Evolutionary conservation across 2,329 filamentous ascomycete genomes (phyloP), one percentile per base, ranked within the genome.

Genomic region (Aspergillus spinulosporus): DNA sequence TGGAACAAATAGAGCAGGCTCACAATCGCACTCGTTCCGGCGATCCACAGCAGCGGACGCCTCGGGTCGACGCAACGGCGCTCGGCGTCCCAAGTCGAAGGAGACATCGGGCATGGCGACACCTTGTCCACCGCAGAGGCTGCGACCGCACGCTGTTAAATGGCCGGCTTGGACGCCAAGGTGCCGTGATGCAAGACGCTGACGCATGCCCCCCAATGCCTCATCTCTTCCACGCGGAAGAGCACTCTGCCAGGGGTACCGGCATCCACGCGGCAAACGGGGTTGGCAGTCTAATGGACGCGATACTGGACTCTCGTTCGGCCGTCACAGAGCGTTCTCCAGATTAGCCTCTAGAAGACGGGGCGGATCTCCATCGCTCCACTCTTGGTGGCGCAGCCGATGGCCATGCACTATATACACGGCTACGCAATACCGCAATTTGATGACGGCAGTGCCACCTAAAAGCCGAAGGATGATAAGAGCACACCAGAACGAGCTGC

Each of bases 1-100:
- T 58, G 60, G 43, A 64, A 59, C 2, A 66, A 54, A 14, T 64
- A 66, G 12, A 60, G 37, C 3, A 64, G 52, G 39, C 59, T 57
- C 8, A 58, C 9, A n/a, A 54, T 9, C 12, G 54, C 57, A 31
- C 52, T 54, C n/a, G 50, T 15, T 37, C 47, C 45, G 11, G 42
- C 46, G 4, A 57, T 28, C 21, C 56, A 55, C 4, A 44, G 4
- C 5, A 52, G 7, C 15, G 31, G n/a, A 47, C 8, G 8, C 12
- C 34, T 28, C 32, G 34, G 44, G 26, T 47, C 29, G 8, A 49
- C 11, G 47, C 21, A 40, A 49, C 47, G 47, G 34, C 34, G 34
- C 15, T 9, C 9, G 11, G 36, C 2, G 2, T 21, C 5, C n/a
- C 14, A 42, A 5, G 39, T 42, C 14, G 39, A 42, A 21, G 8